Percentiles rank a stretch among this genome's conserved stretches.
These are phyloP conservation scores for Diversispora eburnea DNA, from an alignment of 192 early-diverging fungal genomes.

Conservation along the genomic window DNA sequence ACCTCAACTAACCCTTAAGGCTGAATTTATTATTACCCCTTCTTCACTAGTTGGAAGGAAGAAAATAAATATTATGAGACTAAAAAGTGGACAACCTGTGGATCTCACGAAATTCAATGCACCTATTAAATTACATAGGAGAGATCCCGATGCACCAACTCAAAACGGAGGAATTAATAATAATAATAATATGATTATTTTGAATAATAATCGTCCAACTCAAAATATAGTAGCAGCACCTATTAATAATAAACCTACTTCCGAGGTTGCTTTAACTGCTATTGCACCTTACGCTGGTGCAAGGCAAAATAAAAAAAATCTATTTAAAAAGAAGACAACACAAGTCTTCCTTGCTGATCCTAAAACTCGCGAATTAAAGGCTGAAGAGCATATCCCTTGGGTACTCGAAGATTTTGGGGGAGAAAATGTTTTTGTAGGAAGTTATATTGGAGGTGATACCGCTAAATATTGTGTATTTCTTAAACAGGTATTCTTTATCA, in stretches of 20 bases:
- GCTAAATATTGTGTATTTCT: slow-evolving; percentile 72
- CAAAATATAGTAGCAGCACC: not conserved
- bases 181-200: too few species aligned
- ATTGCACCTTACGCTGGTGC: slow-evolving; percentile 76
- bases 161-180: not conserved
- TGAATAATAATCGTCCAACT: not conserved
- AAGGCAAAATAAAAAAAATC: slow-evolving; percentile 68
- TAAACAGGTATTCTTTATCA: slow-evolving; percentile 52
- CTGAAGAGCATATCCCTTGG: slow-evolving; percentile 74
- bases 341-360: slow-evolving; percentile 46
- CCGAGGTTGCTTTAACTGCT: slow-evolving; percentile 57
- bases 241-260: slow-evolving; percentile 37
- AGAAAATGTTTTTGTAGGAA: slow-evolving; percentile 62
- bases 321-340: slow-evolving; percentile 79
- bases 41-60: not conserved
- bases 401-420: slow-evolving; percentile 73
- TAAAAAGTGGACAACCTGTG: slow-evolving; percentile 39
- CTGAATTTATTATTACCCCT: not conserved
- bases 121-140: slow-evolving; percentile 57
- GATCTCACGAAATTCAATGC: slow-evolving; percentile 52
- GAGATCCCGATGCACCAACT: slow-evolving; percentile 19
- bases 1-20: not conserved
- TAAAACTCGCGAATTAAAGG: slow-evolving; percentile 44
- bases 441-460: slow-evolving; percentile 66
- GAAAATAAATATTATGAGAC: slow-evolving; percentile 24